phyloP scores from a whole-genome alignment of 73 alveolate species.

The Durusdinium trenchii region DNA sequence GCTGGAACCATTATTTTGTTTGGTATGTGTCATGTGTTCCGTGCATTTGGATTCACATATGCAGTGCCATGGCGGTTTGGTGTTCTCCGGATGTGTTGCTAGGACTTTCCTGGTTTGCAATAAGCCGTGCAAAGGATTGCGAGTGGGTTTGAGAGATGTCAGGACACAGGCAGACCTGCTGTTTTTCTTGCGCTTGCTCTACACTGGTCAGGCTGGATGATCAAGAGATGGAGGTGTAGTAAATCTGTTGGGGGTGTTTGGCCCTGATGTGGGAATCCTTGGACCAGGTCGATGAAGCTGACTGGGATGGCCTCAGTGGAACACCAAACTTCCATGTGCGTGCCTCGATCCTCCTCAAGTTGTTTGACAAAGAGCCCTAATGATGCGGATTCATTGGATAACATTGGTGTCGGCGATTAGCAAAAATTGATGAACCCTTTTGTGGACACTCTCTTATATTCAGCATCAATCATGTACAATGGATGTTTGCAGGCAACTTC shows the following conservation, averaged over 20 bases:
- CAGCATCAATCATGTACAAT: too few relatives aligned
- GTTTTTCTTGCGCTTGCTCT: slow-evolving; percentile 78
- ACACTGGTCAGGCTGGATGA: slow-evolving; percentile 92
- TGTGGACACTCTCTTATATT: too few relatives aligned
- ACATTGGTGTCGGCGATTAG: too few relatives aligned
- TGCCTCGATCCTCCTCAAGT: not conserved
- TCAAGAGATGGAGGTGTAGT: too few relatives aligned
- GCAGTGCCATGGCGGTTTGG: too few relatives aligned
- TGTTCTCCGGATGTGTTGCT: too few relatives aligned
- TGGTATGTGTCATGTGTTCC: not conserved
- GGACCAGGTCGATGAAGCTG: slow-evolving; percentile 91
- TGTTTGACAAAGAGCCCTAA: not conserved
- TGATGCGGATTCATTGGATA: not conserved
- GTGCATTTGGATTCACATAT: not conserved
- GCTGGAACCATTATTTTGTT: too few relatives aligned
- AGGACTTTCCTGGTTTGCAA: too few relatives aligned
- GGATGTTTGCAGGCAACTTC: too few relatives aligned
- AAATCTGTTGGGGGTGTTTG: not conserved
- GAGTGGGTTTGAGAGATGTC: not conserved
- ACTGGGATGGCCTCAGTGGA: slow-evolving; percentile 89
- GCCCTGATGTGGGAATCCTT: not conserved
- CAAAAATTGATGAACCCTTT: too few relatives aligned
- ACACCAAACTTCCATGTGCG: slow-evolving; percentile 77
- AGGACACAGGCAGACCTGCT: slow-evolving; percentile 92
- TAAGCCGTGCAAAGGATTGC: not conserved